Evolutionary conservation across 768 basidiomycete genomes (phyloP).

Genomic region (Trametes elegans): DNA sequence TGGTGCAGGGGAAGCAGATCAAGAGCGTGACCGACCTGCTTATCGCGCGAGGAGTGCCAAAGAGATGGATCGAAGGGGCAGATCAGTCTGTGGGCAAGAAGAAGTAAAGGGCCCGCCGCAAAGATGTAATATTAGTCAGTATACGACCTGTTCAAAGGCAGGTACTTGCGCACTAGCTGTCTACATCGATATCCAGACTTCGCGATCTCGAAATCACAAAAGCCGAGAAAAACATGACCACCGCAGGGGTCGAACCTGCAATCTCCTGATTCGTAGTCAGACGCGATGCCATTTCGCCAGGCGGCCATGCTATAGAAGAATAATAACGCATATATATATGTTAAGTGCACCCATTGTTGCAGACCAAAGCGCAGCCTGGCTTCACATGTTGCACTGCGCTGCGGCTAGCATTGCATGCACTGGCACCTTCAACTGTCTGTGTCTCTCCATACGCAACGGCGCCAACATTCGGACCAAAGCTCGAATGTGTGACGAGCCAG

Average conservation of each 20-base stretch:
- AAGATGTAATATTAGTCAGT: no score
- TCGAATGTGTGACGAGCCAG: no score
- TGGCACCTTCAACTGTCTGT: no score
- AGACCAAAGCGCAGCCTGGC: no score
- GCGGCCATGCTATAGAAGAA: slow-evolving; percentile 2
- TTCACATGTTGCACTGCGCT: no score
- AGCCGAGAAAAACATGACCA: slow-evolving; percentile 49
- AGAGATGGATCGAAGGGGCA: slow-evolving; percentile 69
- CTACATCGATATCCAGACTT: neutral
- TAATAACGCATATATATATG: neutral
- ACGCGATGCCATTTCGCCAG: slow-evolving; percentile 22
- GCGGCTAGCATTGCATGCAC: no score
- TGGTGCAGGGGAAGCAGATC: slow-evolving; percentile 84
- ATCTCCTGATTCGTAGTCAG: slow-evolving; percentile 67
- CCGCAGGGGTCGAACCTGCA: slow-evolving; percentile 92
- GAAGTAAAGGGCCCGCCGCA: slow-evolving; percentile 11
- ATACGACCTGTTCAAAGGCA: neutral
- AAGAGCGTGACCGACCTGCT: slow-evolving; percentile 66
- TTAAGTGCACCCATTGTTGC: neutral
- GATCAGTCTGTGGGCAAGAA: slow-evolving; percentile 49
- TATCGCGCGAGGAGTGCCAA: slow-evolving; percentile 69
- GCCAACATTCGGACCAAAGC: no score
- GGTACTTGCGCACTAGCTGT: neutral
- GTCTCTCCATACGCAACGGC: no score
- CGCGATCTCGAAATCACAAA: neutral